A percentile compares a stretch with the other conserved stretches of the same genome.
These are phyloP conservation scores for Colletotrichum magnum DNA, from an alignment of 2,329 filamentous ascomycete species.

Conservation along the genomic window DNA sequence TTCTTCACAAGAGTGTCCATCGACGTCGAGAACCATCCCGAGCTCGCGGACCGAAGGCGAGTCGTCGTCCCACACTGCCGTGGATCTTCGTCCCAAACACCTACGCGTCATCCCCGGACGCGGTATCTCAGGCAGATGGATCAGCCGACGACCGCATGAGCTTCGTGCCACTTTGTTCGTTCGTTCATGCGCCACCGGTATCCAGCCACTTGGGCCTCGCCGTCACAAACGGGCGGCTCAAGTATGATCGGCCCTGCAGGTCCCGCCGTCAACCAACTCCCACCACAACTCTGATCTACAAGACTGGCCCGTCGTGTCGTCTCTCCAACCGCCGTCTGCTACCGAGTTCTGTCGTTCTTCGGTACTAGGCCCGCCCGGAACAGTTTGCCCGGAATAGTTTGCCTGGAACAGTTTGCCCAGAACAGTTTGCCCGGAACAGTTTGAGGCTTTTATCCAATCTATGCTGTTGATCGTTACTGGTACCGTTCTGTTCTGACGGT, in stretches of 20 bases:
- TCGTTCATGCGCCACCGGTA: background rate
- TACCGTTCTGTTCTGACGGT: background rate
- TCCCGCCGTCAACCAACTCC: background rate
- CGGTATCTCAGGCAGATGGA: background rate
- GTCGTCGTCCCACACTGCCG: background rate
- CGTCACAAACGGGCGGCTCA: slow-evolving; percentile 11
- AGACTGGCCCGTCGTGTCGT: background rate
- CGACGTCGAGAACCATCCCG: no score
- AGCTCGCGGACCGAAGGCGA: background rate
- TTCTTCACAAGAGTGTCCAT: background rate
- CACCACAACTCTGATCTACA: background rate
- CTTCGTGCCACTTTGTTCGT: background rate
- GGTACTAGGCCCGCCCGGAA: slow-evolving; percentile 21
- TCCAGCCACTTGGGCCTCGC: slow-evolving; percentile 3
- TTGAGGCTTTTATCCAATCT: background rate
- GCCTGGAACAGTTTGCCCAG: no score
- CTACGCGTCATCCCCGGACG: slow-evolving; percentile 1
- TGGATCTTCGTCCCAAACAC: background rate
- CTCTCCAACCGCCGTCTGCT: background rate
- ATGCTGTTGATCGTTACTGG: background rate
- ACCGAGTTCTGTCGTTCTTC: background rate
- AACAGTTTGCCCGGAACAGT: background rate
- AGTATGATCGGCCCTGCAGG: slow-evolving; percentile 29
- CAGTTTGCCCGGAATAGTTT: background rate
- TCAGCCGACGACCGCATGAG: background rate